Conservation (phyloP, 345 rosid species). For the Psidium guajava region DNA sequence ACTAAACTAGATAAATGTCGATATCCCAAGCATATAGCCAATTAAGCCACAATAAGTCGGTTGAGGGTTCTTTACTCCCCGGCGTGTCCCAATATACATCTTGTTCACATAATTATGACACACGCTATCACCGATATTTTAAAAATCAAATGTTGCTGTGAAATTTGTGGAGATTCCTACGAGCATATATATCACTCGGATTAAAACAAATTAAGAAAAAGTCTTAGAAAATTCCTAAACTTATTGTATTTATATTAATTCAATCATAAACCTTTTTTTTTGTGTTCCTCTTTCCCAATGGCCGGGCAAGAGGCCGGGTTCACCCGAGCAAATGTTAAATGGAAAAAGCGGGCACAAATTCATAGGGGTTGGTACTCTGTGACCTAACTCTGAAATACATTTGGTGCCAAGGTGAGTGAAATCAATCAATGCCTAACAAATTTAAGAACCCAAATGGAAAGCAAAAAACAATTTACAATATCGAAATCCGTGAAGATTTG, state of each 20-base stretch:
- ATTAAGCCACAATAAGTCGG: neutral
- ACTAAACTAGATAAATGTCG: neutral
- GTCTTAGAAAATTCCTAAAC: too few species aligned
- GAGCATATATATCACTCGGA: neutral
- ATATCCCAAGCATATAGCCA: neutral
- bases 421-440: neutral
- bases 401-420: neutral
- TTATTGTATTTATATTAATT: too few species aligned
- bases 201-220: too few species aligned
- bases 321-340: too few species aligned
- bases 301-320: too few species aligned
- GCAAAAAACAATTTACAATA: neutral
- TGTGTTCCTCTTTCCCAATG: too few species aligned
- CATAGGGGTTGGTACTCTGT: neutral
- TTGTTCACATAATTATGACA: neutral
- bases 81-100: neutral
- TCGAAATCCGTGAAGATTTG: neutral
- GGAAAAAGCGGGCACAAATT: too few species aligned
- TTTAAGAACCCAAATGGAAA: neutral
- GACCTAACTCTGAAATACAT: neutral
- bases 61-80: neutral
- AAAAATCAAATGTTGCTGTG: neutral
- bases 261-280: too few species aligned
- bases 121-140: neutral
- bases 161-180: neutral